Evolutionary conservation across 805 yeast species (phyloP).

Genomic region (Candida dajiaensis): DNA sequence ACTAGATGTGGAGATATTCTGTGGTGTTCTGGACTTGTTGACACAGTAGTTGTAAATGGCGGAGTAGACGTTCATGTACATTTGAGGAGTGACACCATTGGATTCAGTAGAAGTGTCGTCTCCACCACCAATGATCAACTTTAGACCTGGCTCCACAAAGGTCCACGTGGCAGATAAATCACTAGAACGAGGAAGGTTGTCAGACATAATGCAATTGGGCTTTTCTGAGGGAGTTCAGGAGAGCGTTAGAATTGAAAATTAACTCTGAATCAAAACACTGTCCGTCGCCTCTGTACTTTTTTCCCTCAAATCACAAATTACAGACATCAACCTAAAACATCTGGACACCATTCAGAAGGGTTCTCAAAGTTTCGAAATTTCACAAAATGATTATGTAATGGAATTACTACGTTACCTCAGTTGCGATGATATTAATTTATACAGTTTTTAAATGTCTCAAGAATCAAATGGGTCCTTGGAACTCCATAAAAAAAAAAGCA

Average conservation of each 20-base stretch:
- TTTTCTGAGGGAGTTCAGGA: not conserved
- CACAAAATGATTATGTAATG: too few relatives aligned
- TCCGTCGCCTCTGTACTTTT: not conserved
- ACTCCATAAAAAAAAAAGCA: too few relatives aligned
- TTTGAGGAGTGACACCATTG: conserved; percentile 51
- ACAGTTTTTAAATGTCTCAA: too few relatives aligned
- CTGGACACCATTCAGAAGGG: not conserved
- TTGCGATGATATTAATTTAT: too few relatives aligned
- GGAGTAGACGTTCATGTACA: conserved; percentile 88
- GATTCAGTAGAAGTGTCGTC: conserved; percentile 39
- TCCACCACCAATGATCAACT: conserved; percentile 58
- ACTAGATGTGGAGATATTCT: conserved; percentile 22
- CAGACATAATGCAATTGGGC: conserved; percentile 12
- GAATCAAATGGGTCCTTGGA: too few relatives aligned
- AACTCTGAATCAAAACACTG: not conserved
- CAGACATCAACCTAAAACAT: not conserved
- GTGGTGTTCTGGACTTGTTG: conserved; percentile 56
- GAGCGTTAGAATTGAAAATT: not conserved
- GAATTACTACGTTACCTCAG: too few relatives aligned
- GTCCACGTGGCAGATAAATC: conserved; percentile 70
- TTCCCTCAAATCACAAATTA: not conserved
- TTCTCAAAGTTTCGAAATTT: too few relatives aligned
- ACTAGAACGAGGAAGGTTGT: conserved; percentile 45
- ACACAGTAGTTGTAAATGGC: conserved; percentile 92
- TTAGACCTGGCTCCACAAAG: conserved; percentile 71